These are phyloP conservation scores for Pleurotus pulmonarius DNA, from an alignment of 768 basidiomycete species.

Conservation along the genomic window DNA sequence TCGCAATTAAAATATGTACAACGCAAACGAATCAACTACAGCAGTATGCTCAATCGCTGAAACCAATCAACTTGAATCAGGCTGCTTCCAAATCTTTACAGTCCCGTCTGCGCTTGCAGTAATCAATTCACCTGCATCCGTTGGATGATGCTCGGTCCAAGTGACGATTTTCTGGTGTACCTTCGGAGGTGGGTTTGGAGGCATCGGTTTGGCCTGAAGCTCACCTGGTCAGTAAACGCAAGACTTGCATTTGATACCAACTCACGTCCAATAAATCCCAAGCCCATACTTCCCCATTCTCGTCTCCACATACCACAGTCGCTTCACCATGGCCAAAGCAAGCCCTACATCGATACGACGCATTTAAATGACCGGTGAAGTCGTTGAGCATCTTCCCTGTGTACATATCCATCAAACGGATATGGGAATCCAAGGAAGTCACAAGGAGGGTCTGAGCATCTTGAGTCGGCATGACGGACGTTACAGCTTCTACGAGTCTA, in stretches of 20 bases:
- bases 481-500: constrained; percentile 69
- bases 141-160: constrained; percentile 90
- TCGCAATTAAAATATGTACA: too few species aligned
- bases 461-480: constrained; percentile 74
- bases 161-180: constrained; percentile 83
- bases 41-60: too few species aligned
- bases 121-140: constrained; percentile 75
- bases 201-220: constrained; percentile 61
- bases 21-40: too few species aligned
- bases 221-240: neutral
- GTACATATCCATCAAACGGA: constrained; percentile 80
- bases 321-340: constrained; percentile 85
- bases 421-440: constrained; percentile 77
- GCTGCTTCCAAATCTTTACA: constrained; percentile 81
- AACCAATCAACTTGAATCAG: constrained; percentile 13
- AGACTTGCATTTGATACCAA: constrained; percentile 5
- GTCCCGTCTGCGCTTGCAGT: constrained; percentile 91
- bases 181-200: constrained; percentile 71
- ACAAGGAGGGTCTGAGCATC: constrained; percentile 81
- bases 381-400: constrained; percentile 85
- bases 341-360: constrained; percentile 73
- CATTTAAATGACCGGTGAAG: constrained; percentile 74
- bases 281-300: constrained; percentile 82
- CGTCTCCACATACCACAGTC: constrained; percentile 83
- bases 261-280: constrained; percentile 91